phyloP scores from a whole-genome alignment of 768 basidiomycete species.

The Leucocoprinus leucothites region DNA sequence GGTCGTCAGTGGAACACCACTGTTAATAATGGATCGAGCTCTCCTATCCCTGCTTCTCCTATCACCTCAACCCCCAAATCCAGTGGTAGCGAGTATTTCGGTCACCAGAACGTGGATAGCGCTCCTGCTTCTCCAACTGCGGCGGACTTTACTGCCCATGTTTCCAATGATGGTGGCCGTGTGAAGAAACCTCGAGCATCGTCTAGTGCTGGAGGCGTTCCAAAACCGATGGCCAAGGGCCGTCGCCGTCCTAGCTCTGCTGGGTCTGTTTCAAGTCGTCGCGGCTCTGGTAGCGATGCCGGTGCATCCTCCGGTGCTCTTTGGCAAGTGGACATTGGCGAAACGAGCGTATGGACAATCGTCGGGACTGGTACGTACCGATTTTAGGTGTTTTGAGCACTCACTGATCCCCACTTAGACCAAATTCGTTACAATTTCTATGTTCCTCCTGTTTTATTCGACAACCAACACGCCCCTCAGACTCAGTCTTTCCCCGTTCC shows the following conservation, averaged over 20 bases:
- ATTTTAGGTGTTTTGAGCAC: conserved; percentile 7
- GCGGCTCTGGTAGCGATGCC: conserved; percentile 63
- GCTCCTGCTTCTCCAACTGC: conserved; percentile 68
- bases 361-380: conserved; percentile 74
- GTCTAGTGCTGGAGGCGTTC: conserved; percentile 62
- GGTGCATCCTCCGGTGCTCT: conserved; percentile 75
- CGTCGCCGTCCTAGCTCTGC: conserved; percentile 78
- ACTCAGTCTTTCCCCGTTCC: conserved; percentile 76
- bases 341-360: conserved; percentile 93
- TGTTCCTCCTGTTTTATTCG: conserved; percentile 80
- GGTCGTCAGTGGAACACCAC: conserved; percentile 73
- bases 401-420: conserved; percentile 42
- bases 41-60: conserved; percentile 71
- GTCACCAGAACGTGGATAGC: conserved; percentile 48
- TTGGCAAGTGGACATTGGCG: conserved; percentile 90
- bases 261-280: conserved; percentile 65
- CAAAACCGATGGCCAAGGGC: conserved; percentile 50
- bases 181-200: conserved; percentile 83
- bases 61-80: conserved; percentile 59
- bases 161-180: conserved; percentile 77
- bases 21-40: conserved; percentile 39
- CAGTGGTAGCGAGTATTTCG: conserved; percentile 65
- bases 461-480: conserved; percentile 71
- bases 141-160: conserved; percentile 51
- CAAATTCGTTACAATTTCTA: conserved; percentile 94